These are phyloP conservation scores for Agaricus sinodeliciosus DNA, from an alignment of 768 basidiomycete genomes.

Conservation along the genomic window DNA sequence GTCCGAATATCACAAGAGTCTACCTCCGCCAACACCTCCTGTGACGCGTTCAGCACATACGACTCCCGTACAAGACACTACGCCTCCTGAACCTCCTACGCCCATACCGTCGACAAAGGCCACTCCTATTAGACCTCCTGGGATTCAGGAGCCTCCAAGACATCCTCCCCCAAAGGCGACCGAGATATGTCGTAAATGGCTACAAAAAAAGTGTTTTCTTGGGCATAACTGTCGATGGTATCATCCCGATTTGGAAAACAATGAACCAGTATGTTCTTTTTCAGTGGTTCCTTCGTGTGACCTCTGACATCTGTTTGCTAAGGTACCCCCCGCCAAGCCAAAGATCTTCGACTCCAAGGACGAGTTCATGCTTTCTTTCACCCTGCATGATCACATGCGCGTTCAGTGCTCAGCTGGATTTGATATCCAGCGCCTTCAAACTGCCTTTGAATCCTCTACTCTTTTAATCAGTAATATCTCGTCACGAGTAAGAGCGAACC, in stretches of 20 bases:
- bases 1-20: no score
- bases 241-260: constrained; percentile 27
- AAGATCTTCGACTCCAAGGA: neutral
- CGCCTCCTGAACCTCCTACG: neutral
- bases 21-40: no score
- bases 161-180: constrained; percentile 13
- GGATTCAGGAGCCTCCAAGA: neutral
- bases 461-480: constrained; percentile 50
- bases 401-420: constrained; percentile 59
- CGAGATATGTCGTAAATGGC: constrained; percentile 22
- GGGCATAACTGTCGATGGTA: constrained; percentile 22
- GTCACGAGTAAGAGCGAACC: constrained; percentile 20
- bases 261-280: constrained; percentile 18
- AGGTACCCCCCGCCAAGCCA: no score
- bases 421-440: constrained; percentile 41
- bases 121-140: neutral
- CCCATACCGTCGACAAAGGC: neutral
- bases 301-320: neutral
- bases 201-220: constrained; percentile 19
- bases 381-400: constrained; percentile 47
- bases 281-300: no score
- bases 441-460: constrained; percentile 68
- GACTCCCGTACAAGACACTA: neutral
- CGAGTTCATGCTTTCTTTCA: constrained; percentile 15
- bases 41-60: neutral